Evolutionary conservation across 495 filamentous ascomycete genomes (phyloP).

Genomic region (Talaromyces nanjingensis): DNA sequence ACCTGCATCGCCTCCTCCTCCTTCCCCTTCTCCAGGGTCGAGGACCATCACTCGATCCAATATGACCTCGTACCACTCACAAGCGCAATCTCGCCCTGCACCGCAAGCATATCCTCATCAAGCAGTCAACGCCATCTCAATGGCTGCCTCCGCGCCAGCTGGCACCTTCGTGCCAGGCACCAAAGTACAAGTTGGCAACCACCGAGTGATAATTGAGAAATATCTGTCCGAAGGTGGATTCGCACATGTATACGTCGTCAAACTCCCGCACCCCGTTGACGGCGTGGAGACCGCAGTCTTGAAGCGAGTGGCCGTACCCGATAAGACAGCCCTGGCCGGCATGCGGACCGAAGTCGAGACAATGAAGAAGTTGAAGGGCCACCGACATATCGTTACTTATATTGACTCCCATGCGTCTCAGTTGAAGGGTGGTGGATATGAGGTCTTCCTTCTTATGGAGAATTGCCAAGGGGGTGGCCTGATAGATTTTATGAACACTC

Average conservation of each 20-base stretch:
- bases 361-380: slow-evolving; percentile 98
- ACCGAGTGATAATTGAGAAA: slow-evolving; percentile 92
- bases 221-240: slow-evolving; percentile 98
- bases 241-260: slow-evolving; percentile 95
- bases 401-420: slow-evolving; percentile 97
- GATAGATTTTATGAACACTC: slow-evolving; percentile 99
- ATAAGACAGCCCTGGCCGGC: slow-evolving; percentile 84
- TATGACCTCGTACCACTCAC: slow-evolving; percentile 28
- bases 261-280: slow-evolving; percentile 67
- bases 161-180: slow-evolving; percentile 91
- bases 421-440: slow-evolving; percentile 85
- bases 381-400: slow-evolving; percentile 92
- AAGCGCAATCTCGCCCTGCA: slow-evolving; percentile 11
- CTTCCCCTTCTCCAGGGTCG: slow-evolving; percentile 16
- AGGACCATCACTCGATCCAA: slow-evolving; percentile 17
- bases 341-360: slow-evolving; percentile 99
- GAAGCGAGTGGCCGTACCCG: slow-evolving; percentile 95
- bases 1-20: background rate
- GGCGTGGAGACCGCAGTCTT: slow-evolving; percentile 81
- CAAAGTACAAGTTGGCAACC: slow-evolving; percentile 89
- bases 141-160: slow-evolving; percentile 47
- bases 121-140: slow-evolving; percentile 29
- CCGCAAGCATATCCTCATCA: slow-evolving; percentile 23
- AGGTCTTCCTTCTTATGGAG: slow-evolving; percentile 98
- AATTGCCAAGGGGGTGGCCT: slow-evolving; percentile 78